Conservation (phyloP, 1,284 basidiomycete genomes). For the Apiotrichum porosum region DNA sequence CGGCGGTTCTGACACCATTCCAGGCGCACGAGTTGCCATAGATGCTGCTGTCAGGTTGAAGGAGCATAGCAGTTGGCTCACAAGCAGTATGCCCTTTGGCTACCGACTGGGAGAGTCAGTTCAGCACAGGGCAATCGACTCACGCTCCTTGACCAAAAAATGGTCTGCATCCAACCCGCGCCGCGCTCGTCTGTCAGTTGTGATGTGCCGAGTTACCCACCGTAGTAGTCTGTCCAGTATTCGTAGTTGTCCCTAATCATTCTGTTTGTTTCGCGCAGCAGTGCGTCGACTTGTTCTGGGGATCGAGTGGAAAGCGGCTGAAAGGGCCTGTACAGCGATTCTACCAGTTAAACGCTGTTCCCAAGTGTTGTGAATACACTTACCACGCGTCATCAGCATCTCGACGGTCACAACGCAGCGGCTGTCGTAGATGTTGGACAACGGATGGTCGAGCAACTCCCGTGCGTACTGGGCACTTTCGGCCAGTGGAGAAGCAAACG, state of each 20-base stretch:
- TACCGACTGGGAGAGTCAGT: not conserved
- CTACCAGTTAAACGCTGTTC: not conserved
- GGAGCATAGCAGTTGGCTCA: not conserved
- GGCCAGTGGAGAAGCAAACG: constrained; percentile 6
- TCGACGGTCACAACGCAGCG: constrained; percentile 25
- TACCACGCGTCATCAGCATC: constrained; percentile 4
- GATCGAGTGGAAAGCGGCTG: not conserved
- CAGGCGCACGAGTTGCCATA: constrained; percentile 4
- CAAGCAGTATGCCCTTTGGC: constrained; percentile 4
- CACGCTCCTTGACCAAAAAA: constrained; percentile 18
- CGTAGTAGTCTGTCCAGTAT: constrained; percentile 12
- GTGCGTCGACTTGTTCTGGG: constrained; percentile 2
- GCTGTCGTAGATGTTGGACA: constrained; percentile 19
- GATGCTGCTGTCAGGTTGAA: constrained; percentile 3
- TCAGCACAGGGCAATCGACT: not conserved
- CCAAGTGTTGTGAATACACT: not conserved
- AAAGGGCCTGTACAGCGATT: not conserved
- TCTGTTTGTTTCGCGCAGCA: constrained; percentile 4
- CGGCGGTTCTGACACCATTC: constrained; percentile 1
- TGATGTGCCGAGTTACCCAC: too few relatives aligned
- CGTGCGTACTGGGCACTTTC: constrained; percentile 16
- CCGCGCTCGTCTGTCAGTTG: too few relatives aligned
- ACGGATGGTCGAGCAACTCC: constrained; percentile 24
- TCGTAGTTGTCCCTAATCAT: constrained; percentile 2
- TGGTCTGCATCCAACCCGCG: constrained; percentile 6